phyloP scores from a whole-genome alignment of 75 land plant species.

The Cupressus sempervirens region DNA sequence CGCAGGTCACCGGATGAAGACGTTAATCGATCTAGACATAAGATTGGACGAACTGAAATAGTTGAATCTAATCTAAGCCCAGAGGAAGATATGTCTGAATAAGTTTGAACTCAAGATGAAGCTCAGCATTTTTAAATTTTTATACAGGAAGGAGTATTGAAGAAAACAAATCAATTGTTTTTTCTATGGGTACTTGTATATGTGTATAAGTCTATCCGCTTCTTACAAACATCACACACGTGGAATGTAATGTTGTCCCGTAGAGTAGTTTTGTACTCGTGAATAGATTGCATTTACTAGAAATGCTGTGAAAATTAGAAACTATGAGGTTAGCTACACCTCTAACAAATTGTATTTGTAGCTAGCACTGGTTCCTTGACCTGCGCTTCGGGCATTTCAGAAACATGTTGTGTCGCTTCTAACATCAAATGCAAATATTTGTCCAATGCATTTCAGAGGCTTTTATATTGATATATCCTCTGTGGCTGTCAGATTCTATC shows the following conservation, averaged over 20 bases:
- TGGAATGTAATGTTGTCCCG: not conserved
- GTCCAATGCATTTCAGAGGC: not conserved
- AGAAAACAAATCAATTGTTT: not conserved
- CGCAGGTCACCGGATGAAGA: conserved; percentile 6
- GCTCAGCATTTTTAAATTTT: not conserved
- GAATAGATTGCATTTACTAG: not conserved
- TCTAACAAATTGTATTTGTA: not conserved
- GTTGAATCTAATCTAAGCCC: not conserved
- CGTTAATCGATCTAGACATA: not conserved
- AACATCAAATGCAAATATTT: not conserved
- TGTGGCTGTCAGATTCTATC: not conserved
- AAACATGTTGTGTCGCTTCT: not conserved
- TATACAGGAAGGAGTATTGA: not conserved
- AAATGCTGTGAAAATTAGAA: not conserved
- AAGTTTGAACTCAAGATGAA: not conserved
- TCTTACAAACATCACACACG: not conserved
- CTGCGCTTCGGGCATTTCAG: not conserved
- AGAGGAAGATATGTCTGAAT: conserved; percentile 1
- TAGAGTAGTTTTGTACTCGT: not conserved
- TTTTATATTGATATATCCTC: not conserved
- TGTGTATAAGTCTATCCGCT: not conserved
- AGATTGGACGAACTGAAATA: not conserved
- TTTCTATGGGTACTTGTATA: not conserved
- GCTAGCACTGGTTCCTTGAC: not conserved
- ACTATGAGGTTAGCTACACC: not conserved